These are phyloP conservation scores for Lactarius sp. DNA, from an alignment of 768 basidiomycete species.

Conservation along the genomic window DNA sequence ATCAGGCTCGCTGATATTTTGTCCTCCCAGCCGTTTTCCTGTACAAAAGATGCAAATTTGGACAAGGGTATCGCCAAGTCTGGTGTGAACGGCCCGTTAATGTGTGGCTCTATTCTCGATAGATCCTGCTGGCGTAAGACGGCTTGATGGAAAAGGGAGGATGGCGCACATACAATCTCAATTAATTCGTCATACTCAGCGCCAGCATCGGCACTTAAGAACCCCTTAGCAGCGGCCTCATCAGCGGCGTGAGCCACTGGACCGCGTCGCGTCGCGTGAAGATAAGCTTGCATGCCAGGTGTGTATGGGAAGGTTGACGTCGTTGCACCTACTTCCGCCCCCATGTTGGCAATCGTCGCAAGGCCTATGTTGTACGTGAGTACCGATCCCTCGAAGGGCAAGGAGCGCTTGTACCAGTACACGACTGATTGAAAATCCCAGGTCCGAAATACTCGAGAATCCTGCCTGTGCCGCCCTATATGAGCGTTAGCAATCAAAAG, in stretches of 20 bases:
- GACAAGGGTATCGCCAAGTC: constrained; percentile 94
- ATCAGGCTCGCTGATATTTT: constrained; percentile 88
- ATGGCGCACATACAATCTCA: constrained; percentile 62
- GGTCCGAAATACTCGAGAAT: constrained; percentile 97
- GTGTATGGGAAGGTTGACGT: constrained; percentile 98
- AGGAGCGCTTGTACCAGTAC: constrained; percentile 58
- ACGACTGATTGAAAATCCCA: constrained; percentile 84
- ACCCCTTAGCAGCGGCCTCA: constrained; percentile 69
- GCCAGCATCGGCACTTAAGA: constrained; percentile 76
- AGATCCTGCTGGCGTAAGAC: constrained; percentile 53
- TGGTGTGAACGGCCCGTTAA: constrained; percentile 98
- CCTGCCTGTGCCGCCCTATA: constrained; percentile 88
- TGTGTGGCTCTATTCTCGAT: constrained; percentile 82
- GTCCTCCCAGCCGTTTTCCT: constrained; percentile 89
- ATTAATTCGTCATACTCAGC: constrained; percentile 94
- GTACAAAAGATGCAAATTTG: constrained; percentile 73
- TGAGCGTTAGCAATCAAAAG: background rate
- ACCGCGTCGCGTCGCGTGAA: constrained; percentile 83
- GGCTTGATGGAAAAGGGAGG: background rate
- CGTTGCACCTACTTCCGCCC: constrained; percentile 99
- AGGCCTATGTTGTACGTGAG: constrained; percentile 45
- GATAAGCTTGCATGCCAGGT: constrained; percentile 80
- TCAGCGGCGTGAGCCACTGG: constrained; percentile 87
- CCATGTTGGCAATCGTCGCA: constrained; percentile 98
- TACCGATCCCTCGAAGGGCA: background rate